phyloP scores from a whole-genome alignment of 306 rosid species.

The Prosopis cineraria region DNA sequence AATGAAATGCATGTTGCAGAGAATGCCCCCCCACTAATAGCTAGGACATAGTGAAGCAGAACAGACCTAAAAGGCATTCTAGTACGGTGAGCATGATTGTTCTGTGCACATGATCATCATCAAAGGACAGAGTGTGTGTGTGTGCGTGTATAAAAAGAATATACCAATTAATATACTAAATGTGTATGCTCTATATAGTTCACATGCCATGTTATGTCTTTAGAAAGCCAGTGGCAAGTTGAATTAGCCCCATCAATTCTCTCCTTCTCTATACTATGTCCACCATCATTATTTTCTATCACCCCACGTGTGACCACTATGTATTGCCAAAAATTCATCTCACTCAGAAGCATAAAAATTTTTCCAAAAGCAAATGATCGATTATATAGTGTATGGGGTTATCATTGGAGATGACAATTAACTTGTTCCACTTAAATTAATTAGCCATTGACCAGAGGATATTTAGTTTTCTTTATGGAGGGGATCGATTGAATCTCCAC shows the following conservation, averaged over 20 bases:
- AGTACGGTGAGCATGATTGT: background rate
- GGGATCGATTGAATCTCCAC: constrained; percentile 3
- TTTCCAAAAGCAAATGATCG: constrained; percentile 22
- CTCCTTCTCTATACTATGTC: background rate
- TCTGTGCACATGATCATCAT: constrained; percentile 3
- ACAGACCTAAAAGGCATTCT: background rate
- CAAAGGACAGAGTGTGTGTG: background rate
- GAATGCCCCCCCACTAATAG: background rate
- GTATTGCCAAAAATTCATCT: constrained; percentile 13
- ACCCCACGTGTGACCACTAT: constrained; percentile 19
- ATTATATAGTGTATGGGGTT: background rate
- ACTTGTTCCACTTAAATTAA: constrained; percentile 12
- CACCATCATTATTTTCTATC: background rate
- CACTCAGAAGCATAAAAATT: background rate
- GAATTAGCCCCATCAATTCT: background rate
- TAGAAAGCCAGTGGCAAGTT: background rate
- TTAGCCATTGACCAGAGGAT: background rate
- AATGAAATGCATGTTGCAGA: constrained; percentile 4
- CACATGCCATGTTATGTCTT: background rate
- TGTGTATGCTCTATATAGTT: background rate
- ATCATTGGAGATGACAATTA: constrained; percentile 12
- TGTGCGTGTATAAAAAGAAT: background rate
- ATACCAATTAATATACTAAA: background rate
- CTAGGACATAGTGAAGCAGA: background rate
- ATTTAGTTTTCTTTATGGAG: background rate